phyloP scores from a whole-genome alignment of 495 filamentous ascomycete genomes.

The Chaetomium cochliodes region DNA sequence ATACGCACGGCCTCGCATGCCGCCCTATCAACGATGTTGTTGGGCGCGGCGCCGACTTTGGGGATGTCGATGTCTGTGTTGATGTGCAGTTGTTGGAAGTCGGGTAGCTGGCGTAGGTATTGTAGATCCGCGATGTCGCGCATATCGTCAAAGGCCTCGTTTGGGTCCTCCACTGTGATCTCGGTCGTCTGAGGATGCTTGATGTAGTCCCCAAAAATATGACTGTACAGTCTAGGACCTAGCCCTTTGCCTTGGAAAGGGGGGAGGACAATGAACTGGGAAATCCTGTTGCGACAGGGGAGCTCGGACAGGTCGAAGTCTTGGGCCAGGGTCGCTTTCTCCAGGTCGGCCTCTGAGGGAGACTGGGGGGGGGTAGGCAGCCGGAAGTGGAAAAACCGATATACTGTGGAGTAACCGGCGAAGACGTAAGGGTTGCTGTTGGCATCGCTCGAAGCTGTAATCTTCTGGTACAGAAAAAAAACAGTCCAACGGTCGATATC shows the following conservation, averaged over 20 bases:
- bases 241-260: slow-evolving; percentile 78
- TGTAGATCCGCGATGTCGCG: slow-evolving; percentile 79
- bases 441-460: slow-evolving; percentile 43
- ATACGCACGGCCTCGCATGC: slow-evolving; percentile 60
- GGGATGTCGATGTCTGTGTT: slow-evolving; percentile 44
- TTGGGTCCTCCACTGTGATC: slow-evolving; percentile 93
- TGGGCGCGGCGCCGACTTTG: slow-evolving; percentile 52
- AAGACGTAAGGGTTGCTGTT: slow-evolving; percentile 63
- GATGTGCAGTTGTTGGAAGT: slow-evolving; percentile 54
- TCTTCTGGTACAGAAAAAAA: slow-evolving; percentile 76
- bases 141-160: slow-evolving; percentile 88
- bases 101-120: slow-evolving; percentile 56
- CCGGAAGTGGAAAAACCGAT: slow-evolving; percentile 70
- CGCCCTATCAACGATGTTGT: slow-evolving; percentile 58
- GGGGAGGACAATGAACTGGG: slow-evolving; percentile 91
- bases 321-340: slow-evolving; percentile 31
- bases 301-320: slow-evolving; percentile 41
- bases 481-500: slow-evolving; percentile 82
- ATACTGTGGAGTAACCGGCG: slow-evolving; percentile 83
- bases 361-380: slow-evolving; percentile 30
- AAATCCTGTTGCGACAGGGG: slow-evolving; percentile 75
- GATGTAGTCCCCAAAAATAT: slow-evolving; percentile 66
- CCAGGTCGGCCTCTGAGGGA: slow-evolving; percentile 21
- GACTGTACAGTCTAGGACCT: slow-evolving; percentile 76
- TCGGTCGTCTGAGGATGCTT: slow-evolving; percentile 65